These are phyloP conservation scores for Fusarium guadeloupense DNA, from an alignment of 2,329 filamentous ascomycete genomes.

Conservation along the genomic window DNA sequence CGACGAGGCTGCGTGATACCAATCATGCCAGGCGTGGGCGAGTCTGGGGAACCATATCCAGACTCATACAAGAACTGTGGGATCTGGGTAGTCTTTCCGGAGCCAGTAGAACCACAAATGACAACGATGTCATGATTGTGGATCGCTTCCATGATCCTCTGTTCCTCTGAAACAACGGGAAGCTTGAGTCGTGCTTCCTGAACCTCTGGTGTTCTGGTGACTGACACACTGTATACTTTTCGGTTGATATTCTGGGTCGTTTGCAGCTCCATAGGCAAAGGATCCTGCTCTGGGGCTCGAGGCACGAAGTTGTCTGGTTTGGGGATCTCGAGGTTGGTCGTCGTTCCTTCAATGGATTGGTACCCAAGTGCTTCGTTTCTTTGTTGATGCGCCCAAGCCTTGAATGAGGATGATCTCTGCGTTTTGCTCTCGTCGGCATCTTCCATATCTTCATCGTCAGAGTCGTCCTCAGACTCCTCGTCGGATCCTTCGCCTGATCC, in stretches of 20 bases:
- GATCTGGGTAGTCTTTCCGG: constrained; percentile 96
- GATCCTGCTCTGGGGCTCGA: constrained; percentile 74
- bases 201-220: constrained; percentile 75
- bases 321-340: constrained; percentile 60
- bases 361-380: constrained; percentile 84
- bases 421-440: constrained; percentile 45
- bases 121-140: constrained; percentile 91
- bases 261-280: constrained; percentile 72
- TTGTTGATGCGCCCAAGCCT: constrained; percentile 89
- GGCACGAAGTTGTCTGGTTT: constrained; percentile 71
- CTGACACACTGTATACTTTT: constrained; percentile 79
- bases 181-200: constrained; percentile 81
- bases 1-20: constrained; percentile 93
- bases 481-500: constrained; percentile 41
- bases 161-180: constrained; percentile 93
- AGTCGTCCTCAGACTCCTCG: constrained; percentile 47
- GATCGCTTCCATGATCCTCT: constrained; percentile 97
- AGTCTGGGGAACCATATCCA: constrained; percentile 82
- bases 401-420: constrained; percentile 75
- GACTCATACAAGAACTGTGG: constrained; percentile 96
- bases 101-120: constrained; percentile 93
- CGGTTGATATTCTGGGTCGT: constrained; percentile 68
- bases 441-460: constrained; percentile 44
- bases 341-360: constrained; percentile 55
- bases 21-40: constrained; percentile 89